Base-by-base conservation (phyloP, 108 stramenopile genomes). In the Bacterosira constricta region DNA sequence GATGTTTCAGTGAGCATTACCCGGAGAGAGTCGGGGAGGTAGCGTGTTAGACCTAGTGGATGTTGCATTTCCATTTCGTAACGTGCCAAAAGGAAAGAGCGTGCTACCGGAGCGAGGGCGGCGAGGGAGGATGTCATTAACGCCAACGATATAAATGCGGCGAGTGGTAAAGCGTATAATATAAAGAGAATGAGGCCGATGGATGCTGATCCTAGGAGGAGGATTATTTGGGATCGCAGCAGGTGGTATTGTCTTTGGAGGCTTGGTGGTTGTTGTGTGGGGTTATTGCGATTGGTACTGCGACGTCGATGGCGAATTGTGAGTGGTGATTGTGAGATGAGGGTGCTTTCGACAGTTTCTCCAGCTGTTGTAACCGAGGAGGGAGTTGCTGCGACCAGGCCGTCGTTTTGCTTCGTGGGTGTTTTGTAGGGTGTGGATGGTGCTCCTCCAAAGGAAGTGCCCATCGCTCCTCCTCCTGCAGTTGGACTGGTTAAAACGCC, bases 21-120 rank as follows among this genome's bases (percentile, higher is more conserved):
- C 59, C 81, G 73, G 41, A 85, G 30, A 1, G 80, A 83, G 4
- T 66, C 76, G 11, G 88, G 88, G n/a, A 88, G 67, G 56, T 81
- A 76, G 35, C 78, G 32, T 20, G 66, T n/a, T 11, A 80, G 61
- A 38, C 71, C 79, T 0, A 56, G 23, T 1, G 79, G 71, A 6
- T 73, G 79, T n/a, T 73, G 66, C 65, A 80, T 42, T 73, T 73
- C 66, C 11, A 80, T 10, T 55, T 68, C 49, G 41, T 80, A 73
- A 21, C 70, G 58, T 6, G 78, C 63, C 8, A 63, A 46, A 0
- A 79, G 6, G 35, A 65, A 52, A 6, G 70, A 71, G 3, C 17
- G 47, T 6, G 78, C 69, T 9, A 79, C 78, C 11, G 78, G 78
- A 25, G 45, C 27, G 15, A 79, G 71, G 30, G 70, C 78, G 41